Evolutionary conservation across 306 rosid species (phyloP).

Genomic region (Prunus persica): DNA sequence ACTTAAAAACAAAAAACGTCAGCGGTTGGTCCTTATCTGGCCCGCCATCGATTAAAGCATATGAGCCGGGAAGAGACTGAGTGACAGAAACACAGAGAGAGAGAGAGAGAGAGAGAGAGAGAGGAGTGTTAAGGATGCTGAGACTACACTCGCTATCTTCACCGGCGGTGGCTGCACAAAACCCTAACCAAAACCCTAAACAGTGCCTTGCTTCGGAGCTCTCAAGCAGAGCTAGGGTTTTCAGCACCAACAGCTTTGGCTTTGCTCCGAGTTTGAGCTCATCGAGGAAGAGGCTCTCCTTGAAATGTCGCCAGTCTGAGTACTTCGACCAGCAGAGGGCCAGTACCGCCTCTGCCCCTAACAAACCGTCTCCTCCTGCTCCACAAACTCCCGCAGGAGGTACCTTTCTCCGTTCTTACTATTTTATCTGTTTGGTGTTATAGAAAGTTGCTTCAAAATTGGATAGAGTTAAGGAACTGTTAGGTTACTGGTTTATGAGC

Average conservation of each 20-base stretch:
- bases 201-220: constrained; percentile 17
- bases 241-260: constrained; percentile 26
- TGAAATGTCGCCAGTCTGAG: constrained; percentile 65
- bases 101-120: background rate
- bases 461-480: background rate
- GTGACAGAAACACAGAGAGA: too few relatives aligned
- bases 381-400: constrained; percentile 43
- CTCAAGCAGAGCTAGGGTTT: constrained; percentile 17
- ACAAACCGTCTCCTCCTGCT: constrained; percentile 19
- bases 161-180: constrained; percentile 29
- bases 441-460: constrained; percentile 1
- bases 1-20: background rate
- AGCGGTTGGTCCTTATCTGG: background rate
- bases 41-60: background rate
- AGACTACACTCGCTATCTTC: constrained; percentile 42
- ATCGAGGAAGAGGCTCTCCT: constrained; percentile 22
- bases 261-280: constrained; percentile 21
- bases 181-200: constrained; percentile 26
- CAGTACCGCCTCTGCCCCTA: constrained; percentile 17
- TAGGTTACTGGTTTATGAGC: background rate
- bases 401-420: constrained; percentile 4
- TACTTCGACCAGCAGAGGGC: constrained; percentile 42
- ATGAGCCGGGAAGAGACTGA: constrained; percentile 20
- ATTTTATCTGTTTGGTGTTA: background rate
- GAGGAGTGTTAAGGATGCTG: constrained; percentile 29